phyloP scores from a whole-genome alignment of 129 eudicot species.

The Saussurea involucrata region DNA sequence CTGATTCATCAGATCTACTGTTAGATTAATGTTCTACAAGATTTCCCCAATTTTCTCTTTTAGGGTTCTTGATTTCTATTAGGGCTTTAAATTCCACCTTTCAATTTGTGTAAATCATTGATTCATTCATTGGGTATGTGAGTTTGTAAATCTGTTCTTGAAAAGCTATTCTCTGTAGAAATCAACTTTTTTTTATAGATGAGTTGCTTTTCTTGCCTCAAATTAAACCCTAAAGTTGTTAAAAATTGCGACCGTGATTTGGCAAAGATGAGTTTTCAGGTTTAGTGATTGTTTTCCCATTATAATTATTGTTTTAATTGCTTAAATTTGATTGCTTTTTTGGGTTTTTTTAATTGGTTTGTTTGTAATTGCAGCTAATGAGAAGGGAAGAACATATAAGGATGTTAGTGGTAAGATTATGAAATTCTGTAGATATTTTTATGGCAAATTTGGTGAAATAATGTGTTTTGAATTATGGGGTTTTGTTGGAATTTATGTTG shows the following conservation, averaged over 20 bases:
- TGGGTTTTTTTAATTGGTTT: too few relatives aligned
- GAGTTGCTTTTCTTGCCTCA: slow-evolving; percentile 34
- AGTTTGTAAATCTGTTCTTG: neutral
- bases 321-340: neutral
- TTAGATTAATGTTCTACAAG: too few relatives aligned
- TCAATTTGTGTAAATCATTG: too few relatives aligned
- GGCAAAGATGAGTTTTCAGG: slow-evolving; percentile 4
- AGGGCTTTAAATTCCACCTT: too few relatives aligned
- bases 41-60: too few relatives aligned
- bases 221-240: slow-evolving; percentile 13
- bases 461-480: neutral
- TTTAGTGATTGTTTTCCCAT: neutral
- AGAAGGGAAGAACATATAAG: too few relatives aligned
- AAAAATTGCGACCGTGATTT: slow-evolving; percentile 16
- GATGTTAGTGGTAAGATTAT: too few relatives aligned
- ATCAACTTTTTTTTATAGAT: neutral
- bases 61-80: too few relatives aligned
- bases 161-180: neutral
- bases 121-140: neutral
- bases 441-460: neutral
- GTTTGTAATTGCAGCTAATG: too few relatives aligned
- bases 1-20: too few relatives aligned
- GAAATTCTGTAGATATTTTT: too few relatives aligned
- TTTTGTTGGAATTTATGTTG: slow-evolving; percentile 15
- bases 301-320: neutral